Conservation (phyloP, 768 basidiomycete species). For the Auricularia heimuer region DNA sequence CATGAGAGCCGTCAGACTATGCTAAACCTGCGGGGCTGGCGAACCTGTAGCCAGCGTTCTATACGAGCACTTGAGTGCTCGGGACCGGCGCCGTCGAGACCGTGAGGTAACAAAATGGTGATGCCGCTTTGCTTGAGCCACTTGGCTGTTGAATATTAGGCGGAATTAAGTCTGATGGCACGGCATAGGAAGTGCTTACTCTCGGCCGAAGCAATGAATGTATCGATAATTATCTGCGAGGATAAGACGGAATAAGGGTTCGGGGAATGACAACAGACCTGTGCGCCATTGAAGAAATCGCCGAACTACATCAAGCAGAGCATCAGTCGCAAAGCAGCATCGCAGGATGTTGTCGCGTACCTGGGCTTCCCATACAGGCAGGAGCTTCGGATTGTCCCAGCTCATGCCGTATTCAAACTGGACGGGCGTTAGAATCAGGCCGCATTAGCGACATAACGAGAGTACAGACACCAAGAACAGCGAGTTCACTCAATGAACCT, state of each 20-base stretch:
- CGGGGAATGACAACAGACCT: slow-evolving; percentile 30
- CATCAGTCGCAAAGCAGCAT: neutral
- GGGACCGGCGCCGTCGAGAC: slow-evolving; percentile 85
- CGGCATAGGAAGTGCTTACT: slow-evolving; percentile 34
- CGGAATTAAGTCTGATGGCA: neutral
- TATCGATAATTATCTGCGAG: slow-evolving; percentile 55
- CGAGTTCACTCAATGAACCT: slow-evolving; percentile 87
- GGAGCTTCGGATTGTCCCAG: slow-evolving; percentile 73
- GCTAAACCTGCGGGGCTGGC: neutral
- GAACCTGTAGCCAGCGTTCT: slow-evolving; percentile 83
- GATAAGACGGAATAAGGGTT: too few relatives aligned
- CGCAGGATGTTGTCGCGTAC: slow-evolving; percentile 22
- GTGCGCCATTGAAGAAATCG: slow-evolving; percentile 86
- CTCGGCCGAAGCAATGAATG: slow-evolving; percentile 75
- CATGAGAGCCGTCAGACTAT: neutral
- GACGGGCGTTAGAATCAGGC: slow-evolving; percentile 3
- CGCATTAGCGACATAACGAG: neutral
- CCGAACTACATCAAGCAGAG: slow-evolving; percentile 46
- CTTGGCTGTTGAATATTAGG: slow-evolving; percentile 47
- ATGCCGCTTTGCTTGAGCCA: slow-evolving; percentile 90
- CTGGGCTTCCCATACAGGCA: slow-evolving; percentile 92
- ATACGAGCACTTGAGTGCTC: slow-evolving; percentile 86
- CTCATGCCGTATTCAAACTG: slow-evolving; percentile 87
- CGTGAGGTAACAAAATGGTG: slow-evolving; percentile 78
- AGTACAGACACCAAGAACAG: slow-evolving; percentile 65